Evolutionary conservation across 257 asterid genomes (phyloP), one percentile per base, ranked within the genome.

Genomic region (Coffea eugenioides): DNA sequence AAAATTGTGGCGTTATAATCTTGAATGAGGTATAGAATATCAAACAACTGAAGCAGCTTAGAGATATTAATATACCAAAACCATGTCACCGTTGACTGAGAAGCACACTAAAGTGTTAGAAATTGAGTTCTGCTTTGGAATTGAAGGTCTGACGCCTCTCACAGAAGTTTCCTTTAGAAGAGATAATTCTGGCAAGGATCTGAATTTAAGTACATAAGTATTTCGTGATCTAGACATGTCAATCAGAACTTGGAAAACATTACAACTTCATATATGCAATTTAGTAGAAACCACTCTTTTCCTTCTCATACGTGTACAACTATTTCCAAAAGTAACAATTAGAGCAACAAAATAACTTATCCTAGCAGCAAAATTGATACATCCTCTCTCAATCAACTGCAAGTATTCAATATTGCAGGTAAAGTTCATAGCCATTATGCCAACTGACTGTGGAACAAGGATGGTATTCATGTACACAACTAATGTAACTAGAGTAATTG

Each of bases 121-220:
- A 57, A 82, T 41, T 41, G 90, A 83, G 81, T 88, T 88, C 77
- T 88, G 88, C 87, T 87, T 92, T 45, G 82, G 73, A 56, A 82
- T 84, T 25, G 94, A 86, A 81, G 85, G 88, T 45, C 88, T 77
- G 79, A 93, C 88, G 73, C 94, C 92, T 84, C 93, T 88, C 66
- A 92, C 62, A 71, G 97, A 89, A 77, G 91, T 86, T 87, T 93
- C 96, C 88, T 92, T 92, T 82, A 92, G 77, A 85, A 92, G 93
- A 67, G 98, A 87, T 69, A 95, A 80, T 71, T 93, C 98, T 52
- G 97, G 98, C 80, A 95, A 90, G 76, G 98, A 93, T 90, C 98
- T 95, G 95, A 81, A 77, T 59, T 78, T 86, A 79, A 49, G 66
- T 71, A 82, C 20, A 65, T 34, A 68, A 69, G 65, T 59, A 64